Conservation (phyloP, 176 grass and related monocot genomes). For the Carex parvula region DNA sequence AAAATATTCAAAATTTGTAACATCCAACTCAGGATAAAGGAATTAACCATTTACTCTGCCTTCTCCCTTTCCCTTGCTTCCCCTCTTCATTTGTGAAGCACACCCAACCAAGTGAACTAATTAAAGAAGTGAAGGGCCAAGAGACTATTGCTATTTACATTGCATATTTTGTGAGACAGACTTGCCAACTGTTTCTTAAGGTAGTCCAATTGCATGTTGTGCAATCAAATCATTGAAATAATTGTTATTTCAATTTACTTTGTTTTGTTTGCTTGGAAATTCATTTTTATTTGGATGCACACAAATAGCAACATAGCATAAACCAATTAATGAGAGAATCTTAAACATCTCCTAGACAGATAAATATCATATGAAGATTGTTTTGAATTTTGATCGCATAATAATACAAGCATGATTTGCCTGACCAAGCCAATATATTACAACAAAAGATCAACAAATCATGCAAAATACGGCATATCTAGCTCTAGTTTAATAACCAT, state of each 20-base stretch:
- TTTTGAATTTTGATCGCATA: not conserved
- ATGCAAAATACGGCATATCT: not conserved
- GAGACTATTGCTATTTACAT: no score
- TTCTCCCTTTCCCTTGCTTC: no score
- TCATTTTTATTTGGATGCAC: not conserved
- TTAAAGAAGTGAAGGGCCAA: no score
- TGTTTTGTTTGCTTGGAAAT: not conserved
- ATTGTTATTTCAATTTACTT: not conserved
- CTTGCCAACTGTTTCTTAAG: not conserved
- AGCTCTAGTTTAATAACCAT: constrained; percentile 8
- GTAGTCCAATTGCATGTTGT: not conserved
- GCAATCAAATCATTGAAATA: not conserved
- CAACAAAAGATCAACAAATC: constrained; percentile 5
- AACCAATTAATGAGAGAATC: not conserved
- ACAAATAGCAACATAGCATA: not conserved
- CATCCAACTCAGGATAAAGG: no score
- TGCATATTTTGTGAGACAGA: not conserved
- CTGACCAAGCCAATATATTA: no score
- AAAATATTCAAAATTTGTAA: no score
- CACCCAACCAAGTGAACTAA: no score
- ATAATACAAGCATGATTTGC: constrained; percentile 9
- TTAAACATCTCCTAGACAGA: not conserved
- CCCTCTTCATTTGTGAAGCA: no score
- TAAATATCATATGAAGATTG: not conserved
- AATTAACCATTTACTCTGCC: no score